Base-by-base conservation (phyloP, 441 rosid genomes). In the Adansonia madagascariensis region DNA sequence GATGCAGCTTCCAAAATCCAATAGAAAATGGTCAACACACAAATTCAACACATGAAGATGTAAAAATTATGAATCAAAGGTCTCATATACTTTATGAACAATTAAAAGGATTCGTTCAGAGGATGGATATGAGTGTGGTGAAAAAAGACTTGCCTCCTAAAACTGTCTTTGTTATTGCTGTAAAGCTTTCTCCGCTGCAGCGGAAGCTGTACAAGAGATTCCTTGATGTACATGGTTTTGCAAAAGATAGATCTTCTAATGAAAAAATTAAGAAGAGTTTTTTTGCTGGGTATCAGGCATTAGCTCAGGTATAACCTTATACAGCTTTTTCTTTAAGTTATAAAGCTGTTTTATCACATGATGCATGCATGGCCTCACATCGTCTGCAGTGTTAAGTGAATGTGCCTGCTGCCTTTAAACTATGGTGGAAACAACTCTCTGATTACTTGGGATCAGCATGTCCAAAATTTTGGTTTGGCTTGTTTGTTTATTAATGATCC, bases 121-220 rank as follows among this genome's bases (percentile, higher is more conserved):
- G 99, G 83, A 94, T 93, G 99, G 99, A 97, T 88, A 97, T 90
- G 98, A 93, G 87, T 78, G 98, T 97, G 75, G 99, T 83, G 88
- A 94, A 97, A 82, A 91, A 92, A 79, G 99, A 97, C 85, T 84
- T 97, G 87, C 99, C 99, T 27, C 98, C 99, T 55, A 97, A 97
- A 92, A 93, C 97, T 74, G 99, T 97, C 78, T 94, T 91, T 77
- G 99, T 97, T 57, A 88, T 97, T 76, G 83, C 97, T 80, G 99
- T 97, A 79, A 94, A 97, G 90, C 97, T 97, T 70, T 97, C 98
- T 60, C 88, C 97, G 69, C 80, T 97, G 72, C 99, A 97, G 81
- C 84, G 98, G 86, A 97, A 88, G 80, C 79, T 97, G 79, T 97
- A 97, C 87, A 92, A 93, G 86, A 89, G 91, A 88, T 97, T 97